Conservation (phyloP, 1,284 basidiomycete species). For the Erythrobasidium hasegawianum region DNA sequence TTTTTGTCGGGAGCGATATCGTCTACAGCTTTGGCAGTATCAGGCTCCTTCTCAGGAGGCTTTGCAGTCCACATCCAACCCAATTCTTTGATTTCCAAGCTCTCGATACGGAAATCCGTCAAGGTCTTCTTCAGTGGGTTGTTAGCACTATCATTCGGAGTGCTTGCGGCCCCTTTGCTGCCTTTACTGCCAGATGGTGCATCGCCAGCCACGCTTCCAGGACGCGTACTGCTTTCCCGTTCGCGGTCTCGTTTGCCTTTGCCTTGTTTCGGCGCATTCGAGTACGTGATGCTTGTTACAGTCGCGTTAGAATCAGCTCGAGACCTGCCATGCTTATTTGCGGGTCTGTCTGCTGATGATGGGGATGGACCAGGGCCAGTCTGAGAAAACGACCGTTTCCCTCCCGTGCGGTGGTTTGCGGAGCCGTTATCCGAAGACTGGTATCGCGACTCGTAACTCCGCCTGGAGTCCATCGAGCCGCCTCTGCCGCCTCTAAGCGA, state of each 20-base stretch:
- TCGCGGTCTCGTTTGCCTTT: conserved; percentile 8
- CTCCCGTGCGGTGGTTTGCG: neutral
- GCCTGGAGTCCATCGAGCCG: neutral
- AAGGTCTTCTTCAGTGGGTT: conserved; percentile 58
- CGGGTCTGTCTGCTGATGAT: neutral
- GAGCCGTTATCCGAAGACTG: neutral
- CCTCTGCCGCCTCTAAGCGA: conserved; percentile 17
- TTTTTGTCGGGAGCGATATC: neutral
- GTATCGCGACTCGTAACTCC: neutral
- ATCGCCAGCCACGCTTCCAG: too few relatives aligned
- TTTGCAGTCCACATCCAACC: conserved; percentile 52
- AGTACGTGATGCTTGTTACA: neutral
- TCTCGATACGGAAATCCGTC: conserved; percentile 93
- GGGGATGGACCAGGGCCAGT: neutral
- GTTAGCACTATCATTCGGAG: conserved; percentile 29
- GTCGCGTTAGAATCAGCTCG: conserved; percentile 9
- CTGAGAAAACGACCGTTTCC: conserved; percentile 8
- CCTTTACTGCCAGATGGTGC: too few relatives aligned
- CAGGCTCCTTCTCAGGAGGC: conserved; percentile 38
- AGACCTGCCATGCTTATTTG: neutral
- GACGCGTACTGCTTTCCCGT: neutral
- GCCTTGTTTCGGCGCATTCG: neutral
- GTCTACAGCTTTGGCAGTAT: conserved; percentile 27
- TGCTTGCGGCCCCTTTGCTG: too few relatives aligned
- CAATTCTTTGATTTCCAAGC: conserved; percentile 63